Evolutionary conservation across 495 filamentous ascomycete species (phyloP).

Genomic region (Apodospora peruviana): DNA sequence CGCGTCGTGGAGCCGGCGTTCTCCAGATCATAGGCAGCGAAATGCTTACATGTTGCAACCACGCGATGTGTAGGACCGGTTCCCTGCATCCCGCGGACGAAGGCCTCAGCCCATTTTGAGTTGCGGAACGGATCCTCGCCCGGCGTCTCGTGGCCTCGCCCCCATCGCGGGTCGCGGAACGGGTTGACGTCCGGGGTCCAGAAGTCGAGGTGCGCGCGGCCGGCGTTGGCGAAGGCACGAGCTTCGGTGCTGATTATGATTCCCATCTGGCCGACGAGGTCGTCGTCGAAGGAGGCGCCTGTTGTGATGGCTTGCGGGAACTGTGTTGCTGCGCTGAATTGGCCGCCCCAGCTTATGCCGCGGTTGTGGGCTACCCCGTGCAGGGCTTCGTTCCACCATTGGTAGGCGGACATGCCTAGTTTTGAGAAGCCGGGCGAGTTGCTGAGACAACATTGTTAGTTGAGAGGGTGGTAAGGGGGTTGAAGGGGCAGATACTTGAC

Average conservation of each 20-base stretch:
- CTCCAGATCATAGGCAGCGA: constrained; percentile 36
- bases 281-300: constrained; percentile 43
- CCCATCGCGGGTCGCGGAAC: constrained; percentile 40
- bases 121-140: constrained; percentile 36
- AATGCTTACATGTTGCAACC: constrained; percentile 37
- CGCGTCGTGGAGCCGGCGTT: constrained; percentile 10
- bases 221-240: constrained; percentile 61
- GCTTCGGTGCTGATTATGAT: constrained; percentile 53
- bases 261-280: constrained; percentile 33
- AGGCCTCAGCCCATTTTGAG: constrained; percentile 31
- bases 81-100: constrained; percentile 26
- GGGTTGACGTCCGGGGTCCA: constrained; percentile 3
- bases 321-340: constrained; percentile 37
- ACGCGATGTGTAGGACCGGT: constrained; percentile 6
- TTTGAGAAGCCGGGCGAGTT: constrained; percentile 30
- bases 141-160: constrained; percentile 24
- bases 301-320: constrained; percentile 41
- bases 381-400: constrained; percentile 49
- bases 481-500: constrained; percentile 23
- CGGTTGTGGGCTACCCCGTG: constrained; percentile 32
- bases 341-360: constrained; percentile 24
- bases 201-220: constrained; percentile 51
- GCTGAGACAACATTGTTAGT: constrained; percentile 5
- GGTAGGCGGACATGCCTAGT: constrained; percentile 38
- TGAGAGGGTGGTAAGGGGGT: not conserved